phyloP scores from a whole-genome alignment of 2,329 filamentous ascomycete genomes.

The Neoscytalidium dimidiatum region DNA sequence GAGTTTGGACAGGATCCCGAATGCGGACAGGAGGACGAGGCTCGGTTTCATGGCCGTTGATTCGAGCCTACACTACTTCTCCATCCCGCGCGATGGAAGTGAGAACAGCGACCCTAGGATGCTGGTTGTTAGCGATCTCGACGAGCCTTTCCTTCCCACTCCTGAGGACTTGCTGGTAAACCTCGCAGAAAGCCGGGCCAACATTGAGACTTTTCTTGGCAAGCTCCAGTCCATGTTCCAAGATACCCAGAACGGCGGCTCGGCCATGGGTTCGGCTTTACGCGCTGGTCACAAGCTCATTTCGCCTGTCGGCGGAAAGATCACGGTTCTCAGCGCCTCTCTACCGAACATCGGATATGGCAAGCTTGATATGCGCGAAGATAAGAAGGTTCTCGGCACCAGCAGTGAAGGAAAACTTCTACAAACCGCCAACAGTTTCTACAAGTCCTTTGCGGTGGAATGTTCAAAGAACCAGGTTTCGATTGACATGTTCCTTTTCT shows the following conservation, averaged over 20 bases:
- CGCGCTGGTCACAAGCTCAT: slow-evolving; percentile 95
- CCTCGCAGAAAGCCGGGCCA: slow-evolving; percentile 82
- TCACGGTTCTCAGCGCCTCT: slow-evolving; percentile 86
- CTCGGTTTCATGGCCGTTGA: slow-evolving; percentile 96
- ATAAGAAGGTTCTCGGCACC: slow-evolving; percentile 93
- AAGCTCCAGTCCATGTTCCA: slow-evolving; percentile 97
- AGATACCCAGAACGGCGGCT: slow-evolving; percentile 83
- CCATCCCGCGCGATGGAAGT: slow-evolving; percentile 83
- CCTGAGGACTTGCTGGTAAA: slow-evolving; percentile 90
- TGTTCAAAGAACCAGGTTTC: slow-evolving; percentile 99
- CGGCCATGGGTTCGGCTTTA: slow-evolving; percentile 93
- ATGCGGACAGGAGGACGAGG: slow-evolving; percentile 88
- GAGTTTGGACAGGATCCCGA: slow-evolving; percentile 95
- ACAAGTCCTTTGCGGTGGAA: slow-evolving; percentile 98
- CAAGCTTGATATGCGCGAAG: slow-evolving; percentile 89
- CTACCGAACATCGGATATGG: slow-evolving; percentile 88
- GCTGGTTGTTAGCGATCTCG: slow-evolving; percentile 91
- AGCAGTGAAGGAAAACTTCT: slow-evolving; percentile 85
- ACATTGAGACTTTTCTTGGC: slow-evolving; percentile 86
- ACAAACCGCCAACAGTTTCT: slow-evolving; percentile 93
- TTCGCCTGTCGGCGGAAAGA: slow-evolving; percentile 89
- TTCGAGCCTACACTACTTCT: slow-evolving; percentile 93
- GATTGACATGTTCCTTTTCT: slow-evolving; percentile 97
- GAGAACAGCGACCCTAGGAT: slow-evolving; percentile 84
- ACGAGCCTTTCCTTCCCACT: slow-evolving; percentile 94